Evolutionary conservation across 228 moss, liverwort and hornwort genomes (phyloP).

Genomic region (Sphagnum fallax): DNA sequence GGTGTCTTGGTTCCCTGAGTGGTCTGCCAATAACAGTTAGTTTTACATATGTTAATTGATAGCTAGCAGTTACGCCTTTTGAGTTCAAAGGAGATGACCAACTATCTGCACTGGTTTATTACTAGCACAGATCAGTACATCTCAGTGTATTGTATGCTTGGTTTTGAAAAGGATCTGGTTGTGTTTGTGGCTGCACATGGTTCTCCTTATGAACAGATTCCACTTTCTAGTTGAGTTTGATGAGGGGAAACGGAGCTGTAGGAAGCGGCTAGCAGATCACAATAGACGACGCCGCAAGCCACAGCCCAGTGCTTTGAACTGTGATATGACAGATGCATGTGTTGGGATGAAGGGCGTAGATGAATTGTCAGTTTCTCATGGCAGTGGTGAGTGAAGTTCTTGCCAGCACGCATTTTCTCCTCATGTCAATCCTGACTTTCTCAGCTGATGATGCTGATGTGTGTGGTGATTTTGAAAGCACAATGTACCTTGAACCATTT

Average conservation of each 20-base stretch:
- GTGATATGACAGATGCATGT: slow-evolving; percentile 47
- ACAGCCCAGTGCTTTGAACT: slow-evolving; percentile 59
- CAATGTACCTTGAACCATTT: not conserved
- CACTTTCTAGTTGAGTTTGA: slow-evolving; percentile 84
- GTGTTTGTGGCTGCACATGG: too few species aligned
- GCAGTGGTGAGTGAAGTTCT: slow-evolving; percentile 19
- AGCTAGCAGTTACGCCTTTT: too few species aligned
- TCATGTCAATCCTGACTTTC: not conserved
- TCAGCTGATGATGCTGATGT: not conserved
- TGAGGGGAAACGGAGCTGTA: slow-evolving; percentile 92
- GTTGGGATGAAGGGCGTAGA: slow-evolving; percentile 52
- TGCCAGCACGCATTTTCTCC: not conserved
- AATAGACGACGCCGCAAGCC: slow-evolving; percentile 85
- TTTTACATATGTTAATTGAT: too few species aligned
- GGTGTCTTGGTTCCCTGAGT: too few species aligned
- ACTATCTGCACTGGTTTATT: too few species aligned
- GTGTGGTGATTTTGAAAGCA: not conserved
- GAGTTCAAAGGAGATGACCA: too few species aligned
- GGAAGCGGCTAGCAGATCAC: slow-evolving; percentile 89
- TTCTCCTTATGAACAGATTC: slow-evolving; percentile 48
- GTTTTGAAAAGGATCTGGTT: too few species aligned
- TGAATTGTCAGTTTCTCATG: slow-evolving; percentile 6
- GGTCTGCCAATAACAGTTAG: too few species aligned
- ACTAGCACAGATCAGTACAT: too few species aligned
- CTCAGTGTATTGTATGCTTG: too few species aligned